A percentile compares a stretch with the other conserved stretches of the same genome.
phyloP scores from a whole-genome alignment of 1,139 yeast genomes.

The Kurtzmaniella quercitrusa region DNA sequence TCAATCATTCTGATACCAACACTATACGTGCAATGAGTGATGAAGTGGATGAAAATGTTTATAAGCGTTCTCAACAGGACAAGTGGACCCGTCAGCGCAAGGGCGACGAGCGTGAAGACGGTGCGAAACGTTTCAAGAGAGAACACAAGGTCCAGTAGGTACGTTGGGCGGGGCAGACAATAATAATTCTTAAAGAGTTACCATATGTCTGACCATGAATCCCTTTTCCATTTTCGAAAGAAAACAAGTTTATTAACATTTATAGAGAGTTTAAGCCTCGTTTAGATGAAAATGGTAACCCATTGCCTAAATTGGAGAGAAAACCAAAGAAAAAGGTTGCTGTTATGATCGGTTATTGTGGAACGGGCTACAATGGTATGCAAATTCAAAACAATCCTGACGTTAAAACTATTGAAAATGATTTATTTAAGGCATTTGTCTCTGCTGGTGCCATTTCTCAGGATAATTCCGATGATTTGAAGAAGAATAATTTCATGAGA shows the following conservation, averaged over 20 bases:
- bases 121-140: constrained; percentile 22
- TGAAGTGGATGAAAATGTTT: constrained; percentile 21
- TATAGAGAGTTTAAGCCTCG: constrained; percentile 36
- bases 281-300: constrained; percentile 61
- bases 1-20: not conserved
- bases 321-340: constrained; percentile 88
- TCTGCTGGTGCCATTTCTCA: constrained; percentile 87
- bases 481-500: constrained; percentile 87
- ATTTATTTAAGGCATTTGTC: constrained; percentile 77
- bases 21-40: constrained; percentile 6
- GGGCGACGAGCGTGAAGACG: constrained; percentile 36
- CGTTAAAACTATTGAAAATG: constrained; percentile 88
- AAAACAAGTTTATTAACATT: constrained; percentile 11
- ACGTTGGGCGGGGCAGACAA: constrained; percentile 15
- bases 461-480: constrained; percentile 86
- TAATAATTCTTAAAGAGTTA: not conserved
- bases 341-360: constrained; percentile 92
- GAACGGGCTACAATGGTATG: constrained; percentile 98
- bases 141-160: constrained; percentile 50
- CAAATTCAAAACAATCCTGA: constrained; percentile 82
- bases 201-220: no score
- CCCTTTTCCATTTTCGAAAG: no score
- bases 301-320: constrained; percentile 56
- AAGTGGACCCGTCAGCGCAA: constrained; percentile 35
- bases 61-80: constrained; percentile 40